A percentile compares a stretch with the other conserved stretches of the same genome.
Conservation (phyloP, 83 land plant species). For the Thuja plicata region DNA sequence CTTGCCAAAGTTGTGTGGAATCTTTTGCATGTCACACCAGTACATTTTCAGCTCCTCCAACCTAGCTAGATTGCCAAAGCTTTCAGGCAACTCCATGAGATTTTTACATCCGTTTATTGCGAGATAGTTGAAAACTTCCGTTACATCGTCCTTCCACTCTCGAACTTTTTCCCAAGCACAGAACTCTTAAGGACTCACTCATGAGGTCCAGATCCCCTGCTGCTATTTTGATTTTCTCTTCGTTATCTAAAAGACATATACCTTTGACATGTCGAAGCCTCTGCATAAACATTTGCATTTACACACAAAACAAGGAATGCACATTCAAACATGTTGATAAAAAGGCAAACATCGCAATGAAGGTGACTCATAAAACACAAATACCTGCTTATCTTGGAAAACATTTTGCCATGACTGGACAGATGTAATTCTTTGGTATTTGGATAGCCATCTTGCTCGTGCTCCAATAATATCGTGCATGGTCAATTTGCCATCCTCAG, state of each 20-base stretch:
- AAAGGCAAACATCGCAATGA: no score
- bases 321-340: not conserved
- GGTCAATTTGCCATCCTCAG: not conserved
- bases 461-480: not conserved
- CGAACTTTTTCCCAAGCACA: not conserved
- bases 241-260: not conserved
- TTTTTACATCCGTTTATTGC: no score
- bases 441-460: not conserved
- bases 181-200: not conserved
- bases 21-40: no score
- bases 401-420: not conserved
- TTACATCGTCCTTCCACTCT: not conserved
- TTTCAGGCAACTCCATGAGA: no score
- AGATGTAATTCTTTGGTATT: not conserved
- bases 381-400: not conserved
- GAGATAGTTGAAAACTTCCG: not conserved
- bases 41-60: no score
- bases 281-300: not conserved
- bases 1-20: no score
- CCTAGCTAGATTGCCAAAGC: no score
- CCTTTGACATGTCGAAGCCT: not conserved
- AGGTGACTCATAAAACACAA: not conserved
- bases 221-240: not conserved
- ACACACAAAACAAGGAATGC: not conserved
- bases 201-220: not conserved